Conservation (phyloP, 345 rosid species). For the Moricandia moricandioides region DNA sequence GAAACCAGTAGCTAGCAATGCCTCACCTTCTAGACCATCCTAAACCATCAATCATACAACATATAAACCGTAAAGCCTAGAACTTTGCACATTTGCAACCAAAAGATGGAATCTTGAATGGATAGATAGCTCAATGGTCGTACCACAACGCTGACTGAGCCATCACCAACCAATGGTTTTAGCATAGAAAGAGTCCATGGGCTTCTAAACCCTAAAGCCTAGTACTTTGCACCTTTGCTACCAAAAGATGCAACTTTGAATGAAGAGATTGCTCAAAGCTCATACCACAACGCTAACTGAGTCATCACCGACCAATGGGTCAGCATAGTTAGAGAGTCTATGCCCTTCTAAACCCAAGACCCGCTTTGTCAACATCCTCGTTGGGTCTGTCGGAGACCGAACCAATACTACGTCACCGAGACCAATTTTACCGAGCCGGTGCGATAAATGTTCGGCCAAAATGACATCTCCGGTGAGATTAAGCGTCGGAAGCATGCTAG, state of each 20-base stretch:
- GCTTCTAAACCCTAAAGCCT: conserved; percentile 43
- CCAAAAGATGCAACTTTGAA: neutral
- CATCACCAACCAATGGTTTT: conserved; percentile 43
- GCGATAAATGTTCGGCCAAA: conserved; percentile 62
- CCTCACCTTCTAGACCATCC: neutral
- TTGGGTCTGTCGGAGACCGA: conserved; percentile 68
- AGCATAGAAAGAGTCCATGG: conserved; percentile 48
- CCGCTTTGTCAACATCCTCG: conserved; percentile 57
- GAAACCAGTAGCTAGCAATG: neutral
- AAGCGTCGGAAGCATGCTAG: conserved; percentile 84
- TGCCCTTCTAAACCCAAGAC: conserved; percentile 69
- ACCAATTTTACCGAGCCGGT: conserved; percentile 53
- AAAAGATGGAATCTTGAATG: conserved; percentile 1
- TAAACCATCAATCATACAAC: conserved; percentile 1
- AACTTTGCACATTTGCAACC: neutral
- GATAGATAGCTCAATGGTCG: neutral
- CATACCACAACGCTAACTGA: conserved; percentile 42
- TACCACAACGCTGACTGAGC: conserved; percentile 41
- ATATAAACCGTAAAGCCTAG: neutral
- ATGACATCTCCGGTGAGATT: conserved; percentile 67
- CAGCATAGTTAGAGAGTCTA: conserved; percentile 47
- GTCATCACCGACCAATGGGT: conserved; percentile 37
- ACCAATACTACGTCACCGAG: conserved; percentile 73
- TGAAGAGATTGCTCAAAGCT: neutral
- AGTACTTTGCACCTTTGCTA: neutral